Base-by-base conservation (phyloP, 1,284 basidiomycete genomes). In the Coniferiporia weirii region DNA sequence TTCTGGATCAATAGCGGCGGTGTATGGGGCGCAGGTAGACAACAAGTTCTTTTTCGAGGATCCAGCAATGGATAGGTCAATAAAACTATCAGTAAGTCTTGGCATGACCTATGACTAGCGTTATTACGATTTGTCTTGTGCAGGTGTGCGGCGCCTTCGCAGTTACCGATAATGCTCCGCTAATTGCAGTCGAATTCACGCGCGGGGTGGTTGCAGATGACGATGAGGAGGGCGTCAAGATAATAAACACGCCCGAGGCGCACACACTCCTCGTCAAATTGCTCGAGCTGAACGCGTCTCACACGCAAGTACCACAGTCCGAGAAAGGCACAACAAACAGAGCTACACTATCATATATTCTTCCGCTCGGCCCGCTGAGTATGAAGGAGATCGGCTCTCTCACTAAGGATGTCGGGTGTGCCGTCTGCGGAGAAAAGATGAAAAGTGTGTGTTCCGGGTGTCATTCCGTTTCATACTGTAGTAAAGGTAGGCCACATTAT, bases 401-500 rank as follows among this genome's bases (percentile, higher is more conserved):
- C 27, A 48, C 54, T 4, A 54, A 51, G n/a, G 57, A 59, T 27
- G 46, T 46, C 17, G 59, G 54, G 8, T 50, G 47, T 32, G 36
- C 36, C 19, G 22, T 55, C 17, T 60, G 53, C 38, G 59, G 59
- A n/a, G 36, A 19, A 9, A 36, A 44, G 20, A 22, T 54, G 22
- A 56, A 22, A n/a, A 40, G 10, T 15, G n/a, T 27, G 13, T 60
- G 59, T 34, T 13, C 59, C 2, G 32, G 46, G 6, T 60, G 59
- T 17, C 59, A 56, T 13, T 55, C 46, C 10, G 46, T 60, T 38
- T 44, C 45, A 4, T 60, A 60, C 38, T 60, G 59, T 36, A 46
- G 53, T 13, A 51, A 49, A 56, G 59, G 57, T 54, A n/a, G 12
- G 43, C 36, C 20, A 5, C 8, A n/a, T 47, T 15, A 35, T 47